Percentiles rank a stretch among this genome's conserved stretches.
Conservation (phyloP, 345 rosid species). For the Mallotus nudiflorus region DNA sequence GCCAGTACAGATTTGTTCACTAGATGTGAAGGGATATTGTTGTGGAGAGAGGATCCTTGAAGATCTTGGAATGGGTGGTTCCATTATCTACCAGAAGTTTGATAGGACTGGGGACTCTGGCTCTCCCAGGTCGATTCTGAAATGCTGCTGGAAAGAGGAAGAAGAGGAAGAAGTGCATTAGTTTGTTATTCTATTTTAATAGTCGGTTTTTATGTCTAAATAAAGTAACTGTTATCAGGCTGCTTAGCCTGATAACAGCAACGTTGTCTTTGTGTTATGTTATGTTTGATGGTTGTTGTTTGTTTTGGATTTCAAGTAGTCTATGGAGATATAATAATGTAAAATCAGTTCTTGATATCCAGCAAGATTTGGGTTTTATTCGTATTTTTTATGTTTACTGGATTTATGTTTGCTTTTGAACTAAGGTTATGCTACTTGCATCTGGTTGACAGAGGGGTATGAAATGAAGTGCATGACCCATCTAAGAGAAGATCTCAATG, state of each 20-base stretch:
- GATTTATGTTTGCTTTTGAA: too few species aligned
- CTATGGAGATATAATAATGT: too few species aligned
- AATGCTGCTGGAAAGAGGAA: slow-evolving; percentile 25
- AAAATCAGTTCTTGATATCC: too few species aligned
- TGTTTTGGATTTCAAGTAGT: too few species aligned
- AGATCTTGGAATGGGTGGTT: slow-evolving; percentile 32
- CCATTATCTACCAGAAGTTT: slow-evolving; percentile 30
- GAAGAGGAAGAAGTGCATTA: slow-evolving; percentile 18
- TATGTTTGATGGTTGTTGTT: not conserved
- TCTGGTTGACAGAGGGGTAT: too few species aligned
- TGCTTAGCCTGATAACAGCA: not conserved
- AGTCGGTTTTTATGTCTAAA: not conserved
- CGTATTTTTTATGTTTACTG: too few species aligned
- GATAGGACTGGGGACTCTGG: slow-evolving; percentile 6
- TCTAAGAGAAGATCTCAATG: too few species aligned
- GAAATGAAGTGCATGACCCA: too few species aligned
- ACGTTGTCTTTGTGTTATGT: not conserved
- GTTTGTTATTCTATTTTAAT: not conserved
- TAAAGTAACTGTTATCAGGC: slow-evolving; percentile 5
- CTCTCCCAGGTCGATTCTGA: slow-evolving; percentile 35
- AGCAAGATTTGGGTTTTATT: too few species aligned
- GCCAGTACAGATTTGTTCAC: slow-evolving; percentile 10
- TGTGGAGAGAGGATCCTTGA: slow-evolving; percentile 26
- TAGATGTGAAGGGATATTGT: slow-evolving; percentile 32
- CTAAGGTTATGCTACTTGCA: too few species aligned